Percentiles rank a stretch among this genome's conserved stretches.
phyloP scores from a whole-genome alignment of 306 rosid genomes.

The Glycine latifolia region DNA sequence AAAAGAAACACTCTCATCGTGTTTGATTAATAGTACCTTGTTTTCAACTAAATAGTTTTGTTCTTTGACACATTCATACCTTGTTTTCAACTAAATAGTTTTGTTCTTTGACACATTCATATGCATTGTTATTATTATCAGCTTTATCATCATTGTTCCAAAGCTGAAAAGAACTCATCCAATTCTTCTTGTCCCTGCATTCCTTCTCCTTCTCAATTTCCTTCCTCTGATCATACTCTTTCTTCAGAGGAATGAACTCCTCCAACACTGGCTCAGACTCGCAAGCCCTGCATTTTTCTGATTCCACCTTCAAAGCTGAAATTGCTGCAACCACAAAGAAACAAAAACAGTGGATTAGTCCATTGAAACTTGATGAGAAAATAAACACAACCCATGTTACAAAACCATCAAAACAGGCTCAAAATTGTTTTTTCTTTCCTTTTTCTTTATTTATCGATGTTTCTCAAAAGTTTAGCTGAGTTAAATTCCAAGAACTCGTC shows the following conservation, averaged over 20 bases:
- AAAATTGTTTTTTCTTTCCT: too few species aligned
- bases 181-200: constrained; percentile 6
- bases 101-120: not conserved
- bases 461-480: not conserved
- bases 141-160: constrained; percentile 12
- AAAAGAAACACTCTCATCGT: not conserved
- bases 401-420: not conserved
- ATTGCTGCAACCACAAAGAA: not conserved
- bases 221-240: not conserved
- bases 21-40: constrained; percentile 10
- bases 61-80: not conserved
- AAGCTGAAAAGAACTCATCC: constrained; percentile 34
- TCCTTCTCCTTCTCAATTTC: constrained; percentile 5
- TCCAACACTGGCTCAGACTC: constrained; percentile 33
- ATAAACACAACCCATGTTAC: not conserved
- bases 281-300: constrained; percentile 48
- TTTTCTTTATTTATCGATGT: not conserved
- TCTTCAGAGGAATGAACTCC: constrained; percentile 27
- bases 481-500: not conserved
- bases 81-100: not conserved
- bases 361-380: not conserved
- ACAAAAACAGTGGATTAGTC: not conserved
- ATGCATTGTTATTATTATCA: not conserved
- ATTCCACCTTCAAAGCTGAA: constrained; percentile 55
- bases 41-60: not conserved